Base-by-base conservation (phyloP, 2,329 filamentous ascomycete genomes). In the Epicoccum sorghinum region DNA sequence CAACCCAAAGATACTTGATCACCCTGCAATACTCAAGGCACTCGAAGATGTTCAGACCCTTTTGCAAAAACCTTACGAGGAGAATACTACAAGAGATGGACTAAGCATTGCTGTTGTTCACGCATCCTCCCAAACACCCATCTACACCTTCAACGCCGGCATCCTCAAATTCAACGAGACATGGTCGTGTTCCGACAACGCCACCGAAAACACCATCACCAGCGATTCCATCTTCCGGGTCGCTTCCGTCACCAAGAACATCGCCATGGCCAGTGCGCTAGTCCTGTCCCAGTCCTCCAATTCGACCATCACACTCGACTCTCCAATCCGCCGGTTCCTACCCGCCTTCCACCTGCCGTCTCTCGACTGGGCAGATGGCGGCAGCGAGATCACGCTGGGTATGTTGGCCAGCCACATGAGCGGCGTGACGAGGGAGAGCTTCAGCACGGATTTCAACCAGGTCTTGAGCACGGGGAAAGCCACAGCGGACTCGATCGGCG, bases 351-450 rank as follows among this genome's bases (percentile, higher is more conserved):
- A 55, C 4, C 54, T 72, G 0, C 61, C 58, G 3, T 33, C 62
- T 10, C 45, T 37, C 23, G 69, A 72, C 50, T 72, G 70, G 70
- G 39, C 60, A 14, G 59, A 68, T 49, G 70, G 70, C 3, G 70
- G 70, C 7, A 68, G 64, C 24, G 68, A 70, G 8, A 71, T 72
- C 27, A 70, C 68, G 0, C 39, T 72, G 25, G 52, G 59, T 3
- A 70, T 72, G 68, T 57, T 71, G n/a, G 68, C 67, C 4, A 70
- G 63, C n/a, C 68, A 72, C 14, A 72, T 55, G 7, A 62, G 65
- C 4, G 69, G 69, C 1, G 41, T 71, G 7, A 57, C 68, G 7
- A 38, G 69, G 10, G 69, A 72, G 27, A 66, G 66, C n/a, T 72
- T 67, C 38, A 64, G 60, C 10, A 71, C 69, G 1, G 54, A 55